Base-by-base conservation (phyloP, 2,329 filamentous ascomycete genomes). In the Phaeosphaeria sp. region DNA sequence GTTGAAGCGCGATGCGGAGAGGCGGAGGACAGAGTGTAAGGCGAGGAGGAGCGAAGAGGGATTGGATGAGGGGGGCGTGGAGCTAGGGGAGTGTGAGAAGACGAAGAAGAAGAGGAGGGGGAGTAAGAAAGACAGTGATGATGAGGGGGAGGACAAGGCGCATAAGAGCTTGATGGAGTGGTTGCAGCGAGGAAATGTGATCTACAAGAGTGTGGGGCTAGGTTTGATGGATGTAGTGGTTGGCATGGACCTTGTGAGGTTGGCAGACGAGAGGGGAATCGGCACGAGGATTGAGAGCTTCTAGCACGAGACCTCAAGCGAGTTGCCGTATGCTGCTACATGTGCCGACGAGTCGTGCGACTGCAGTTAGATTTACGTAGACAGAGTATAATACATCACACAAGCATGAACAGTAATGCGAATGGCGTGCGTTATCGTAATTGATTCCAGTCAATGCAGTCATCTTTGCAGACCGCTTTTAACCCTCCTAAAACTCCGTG, bases 201-300 rank as follows among this genome's bases (percentile, higher is more conserved):
- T 91, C 33, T 90, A 88, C 69, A 90, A 91, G 81, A 85, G 85
- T 63, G 87, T 90, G 2, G 89, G 89, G 0, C 72, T 90, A 54
- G 88, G 87, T 0, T 71, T 90, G 59, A 90, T 90, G 87, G 89
- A 90, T 76, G 77, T 90, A 36, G 84, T 87, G 2, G 85, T 89
- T 6, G 88, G 87, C 0, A 79, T 79, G 25, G 83, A 87, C 65
- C 65, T 90, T 56, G 79, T 89, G 6, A 71, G 78, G 23, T 71
- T 89, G 67, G 87, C 87, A 11, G 81, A 83, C 60, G 79, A 81
- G 57, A 82, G 80, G 58, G 81, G 81, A 0, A 71, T 90, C 30
- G 88, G 88, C 33, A 83, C 76, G 48, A 84, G 78, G 51, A 83
- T 85, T 75, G 68, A 84, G 60, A 68, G 79, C 51, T 83, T 83